A percentile compares a stretch with the other conserved stretches of the same genome.
Conservation (phyloP, 1,284 basidiomycete species). For the Pyrrhoderma lamaoense region DNA sequence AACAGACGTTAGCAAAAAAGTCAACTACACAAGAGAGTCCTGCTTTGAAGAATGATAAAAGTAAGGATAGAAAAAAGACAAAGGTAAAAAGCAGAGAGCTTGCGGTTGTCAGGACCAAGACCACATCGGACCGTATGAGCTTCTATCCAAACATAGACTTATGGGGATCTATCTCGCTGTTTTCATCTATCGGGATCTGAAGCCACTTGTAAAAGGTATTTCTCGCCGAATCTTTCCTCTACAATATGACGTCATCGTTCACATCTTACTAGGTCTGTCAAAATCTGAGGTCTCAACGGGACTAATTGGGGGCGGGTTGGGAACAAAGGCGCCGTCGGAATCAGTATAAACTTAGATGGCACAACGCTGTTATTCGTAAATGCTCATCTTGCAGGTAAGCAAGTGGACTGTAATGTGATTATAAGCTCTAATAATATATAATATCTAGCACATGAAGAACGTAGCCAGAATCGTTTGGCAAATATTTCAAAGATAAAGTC, state of each 20-base stretch:
- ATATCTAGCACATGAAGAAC: slow-evolving; percentile 66
- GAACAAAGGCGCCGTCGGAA: slow-evolving; percentile 82
- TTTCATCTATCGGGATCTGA: slow-evolving; percentile 62
- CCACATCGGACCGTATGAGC: slow-evolving; percentile 65
- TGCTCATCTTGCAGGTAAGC: slow-evolving; percentile 75
- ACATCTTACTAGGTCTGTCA: slow-evolving; percentile 43
- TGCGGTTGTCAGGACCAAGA: slow-evolving; percentile 25
- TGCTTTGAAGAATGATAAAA: neutral
- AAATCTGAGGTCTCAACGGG: slow-evolving; percentile 76
- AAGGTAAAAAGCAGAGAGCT: slow-evolving; percentile 31
- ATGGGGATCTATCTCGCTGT: slow-evolving; percentile 81
- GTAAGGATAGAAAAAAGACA: slow-evolving; percentile 24
- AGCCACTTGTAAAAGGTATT: slow-evolving; percentile 53
- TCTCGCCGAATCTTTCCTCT: no score
- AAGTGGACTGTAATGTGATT: neutral
- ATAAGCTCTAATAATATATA: slow-evolving; percentile 5
- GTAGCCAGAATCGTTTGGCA: slow-evolving; percentile 57
- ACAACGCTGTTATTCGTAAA: slow-evolving; percentile 79
- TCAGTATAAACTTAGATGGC: slow-evolving; percentile 68
- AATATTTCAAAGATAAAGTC: slow-evolving; percentile 71
- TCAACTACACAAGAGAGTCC: neutral
- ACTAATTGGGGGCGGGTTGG: slow-evolving; percentile 83
- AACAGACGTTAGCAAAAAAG: neutral
- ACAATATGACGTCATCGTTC: no score
- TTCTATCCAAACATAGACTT: slow-evolving; percentile 78